Base-by-base conservation (phyloP, 106 monocot genomes). In the Alisma plantagoaquatica region DNA sequence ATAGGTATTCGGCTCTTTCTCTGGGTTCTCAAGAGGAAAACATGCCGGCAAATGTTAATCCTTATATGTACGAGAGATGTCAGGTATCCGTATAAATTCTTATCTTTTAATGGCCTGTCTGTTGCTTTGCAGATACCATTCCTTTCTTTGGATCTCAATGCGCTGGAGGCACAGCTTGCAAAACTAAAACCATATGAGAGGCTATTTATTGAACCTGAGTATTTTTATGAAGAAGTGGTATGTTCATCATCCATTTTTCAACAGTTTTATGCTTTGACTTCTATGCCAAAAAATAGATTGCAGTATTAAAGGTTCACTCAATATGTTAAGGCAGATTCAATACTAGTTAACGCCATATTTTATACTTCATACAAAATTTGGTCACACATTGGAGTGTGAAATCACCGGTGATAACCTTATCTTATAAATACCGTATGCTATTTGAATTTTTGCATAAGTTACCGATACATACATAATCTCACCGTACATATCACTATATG, bases 201-300 rank as follows among this genome's bases (percentile, higher is more conserved):
- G 70, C 84, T 96, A 30, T 96, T 89, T 54, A 70, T 96, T 57
- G 89, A 96, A 70, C 55, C 53, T 62, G 78, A 77, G 56, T 54
- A 83, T 27, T 65, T 86, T 14, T 71, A 73, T 59, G 75, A 74
- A 54, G 82, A 86, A 20, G 60, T 68, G 73, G 92, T 86, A 57
- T 35, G n/a, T 43, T 17, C n/a, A 35, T 56, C 23, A 17, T 56
- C 19, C 4, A 18, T 23, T 33, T 19, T 9, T 56, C 38, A 10
- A 8, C 23, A 10, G 19, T 10, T 33, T 33, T 35, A 35, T 32
- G 18, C 18, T 16, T 15, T 46, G 10, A n/a, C n/a, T 17, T 46
- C 21, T 5, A 17, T 12, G 46, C 7, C 5, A 20, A 20, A 46
- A 17, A 17, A 17, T 19, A 17, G 7, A 46, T 46, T 46, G 21